A percentile compares a stretch with the other conserved stretches of the same genome.
Evolutionary conservation across 164 flowering plant genomes (phyloP).

Genomic region (Pachysandra terminalis): DNA sequence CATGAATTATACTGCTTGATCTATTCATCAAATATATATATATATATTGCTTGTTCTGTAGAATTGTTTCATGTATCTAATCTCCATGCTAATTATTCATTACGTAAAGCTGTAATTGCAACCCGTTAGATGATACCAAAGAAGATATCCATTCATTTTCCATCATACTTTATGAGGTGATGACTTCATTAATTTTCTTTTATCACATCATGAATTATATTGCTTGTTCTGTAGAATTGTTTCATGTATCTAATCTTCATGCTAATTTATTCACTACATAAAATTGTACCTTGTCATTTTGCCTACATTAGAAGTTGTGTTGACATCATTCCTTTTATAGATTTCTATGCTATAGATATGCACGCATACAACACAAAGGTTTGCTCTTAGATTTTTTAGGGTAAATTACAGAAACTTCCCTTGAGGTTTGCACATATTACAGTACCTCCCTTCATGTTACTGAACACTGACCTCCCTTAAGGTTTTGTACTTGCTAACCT

Average conservation of each 20-base stretch:
- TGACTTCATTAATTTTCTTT: neutral
- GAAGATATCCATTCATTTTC: constrained; percentile 46
- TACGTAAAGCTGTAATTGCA: neutral
- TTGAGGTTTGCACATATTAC: no score
- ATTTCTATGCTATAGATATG: neutral
- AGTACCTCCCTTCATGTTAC: no score
- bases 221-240: neutral
- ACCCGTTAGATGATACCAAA: constrained; percentile 22
- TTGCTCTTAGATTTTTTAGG: no score
- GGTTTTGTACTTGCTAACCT: no score
- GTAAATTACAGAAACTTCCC: no score
- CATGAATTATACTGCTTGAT: no score
- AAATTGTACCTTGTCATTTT: neutral
- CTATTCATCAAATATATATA: no score
- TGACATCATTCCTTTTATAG: neutral
- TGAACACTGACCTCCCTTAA: no score
- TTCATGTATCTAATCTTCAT: neutral
- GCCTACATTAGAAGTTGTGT: neutral
- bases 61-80: neutral
- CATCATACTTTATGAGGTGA: constrained; percentile 43
- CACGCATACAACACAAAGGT: neutral
- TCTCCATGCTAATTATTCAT: neutral
- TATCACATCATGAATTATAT: neutral
- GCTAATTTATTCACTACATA: neutral
- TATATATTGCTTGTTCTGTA: neutral